Conservation (phyloP, 345 rosid genomes). For the Litchi chinensis region DNA sequence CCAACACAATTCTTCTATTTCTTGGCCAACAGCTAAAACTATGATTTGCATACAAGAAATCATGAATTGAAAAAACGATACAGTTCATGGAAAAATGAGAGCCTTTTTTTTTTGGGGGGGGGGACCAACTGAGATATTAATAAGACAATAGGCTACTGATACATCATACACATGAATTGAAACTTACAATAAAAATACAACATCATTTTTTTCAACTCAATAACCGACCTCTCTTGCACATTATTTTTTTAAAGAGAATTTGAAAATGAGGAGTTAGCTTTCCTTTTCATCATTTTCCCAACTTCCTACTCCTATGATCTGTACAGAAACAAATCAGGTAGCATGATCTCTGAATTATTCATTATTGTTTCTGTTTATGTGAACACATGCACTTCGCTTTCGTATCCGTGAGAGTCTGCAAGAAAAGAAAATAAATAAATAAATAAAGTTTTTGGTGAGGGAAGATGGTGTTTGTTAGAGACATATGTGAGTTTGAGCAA, state of each 20-base stretch:
- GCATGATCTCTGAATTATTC: constrained; percentile 13
- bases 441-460: constrained; percentile 11
- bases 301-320: constrained; percentile 16
- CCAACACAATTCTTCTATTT: not conserved
- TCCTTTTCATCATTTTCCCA: not conserved
- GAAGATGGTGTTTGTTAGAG: constrained; percentile 12
- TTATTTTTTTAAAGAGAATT: not conserved
- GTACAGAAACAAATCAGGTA: constrained; percentile 27
- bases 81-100: not conserved
- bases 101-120: not conserved
- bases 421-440: not conserved
- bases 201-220: not conserved
- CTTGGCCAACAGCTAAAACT: not conserved
- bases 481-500: constrained; percentile 19
- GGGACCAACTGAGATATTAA: not conserved
- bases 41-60: not conserved
- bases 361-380: constrained; percentile 25
- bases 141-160: not conserved
- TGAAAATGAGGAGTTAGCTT: not conserved
- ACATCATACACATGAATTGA: not conserved
- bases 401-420: constrained; percentile 53
- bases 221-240: not conserved
- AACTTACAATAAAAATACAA: constrained; percentile 1
- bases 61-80: not conserved
- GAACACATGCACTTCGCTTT: constrained; percentile 56